Evolutionary conservation across 495 filamentous ascomycete genomes (phyloP).

Genomic region (Hyaloscypha bicolor): DNA sequence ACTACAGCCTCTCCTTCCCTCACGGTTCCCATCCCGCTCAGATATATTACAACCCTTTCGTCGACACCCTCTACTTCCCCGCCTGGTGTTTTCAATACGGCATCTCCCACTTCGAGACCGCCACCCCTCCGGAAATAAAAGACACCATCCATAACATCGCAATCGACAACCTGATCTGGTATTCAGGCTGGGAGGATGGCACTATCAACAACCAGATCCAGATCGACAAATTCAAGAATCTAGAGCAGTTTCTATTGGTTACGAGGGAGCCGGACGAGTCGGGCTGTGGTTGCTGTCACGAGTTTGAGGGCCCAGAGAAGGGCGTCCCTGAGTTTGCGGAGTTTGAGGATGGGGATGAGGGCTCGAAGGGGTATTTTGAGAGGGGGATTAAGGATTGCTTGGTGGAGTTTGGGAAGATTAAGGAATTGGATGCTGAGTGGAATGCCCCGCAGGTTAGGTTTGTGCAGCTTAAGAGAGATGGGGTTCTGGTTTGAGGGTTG

Average conservation of each 20-base stretch:
- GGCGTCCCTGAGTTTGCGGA: conserved; percentile 2
- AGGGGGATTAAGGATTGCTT: neutral
- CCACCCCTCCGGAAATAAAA: neutral
- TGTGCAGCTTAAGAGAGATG: neutral
- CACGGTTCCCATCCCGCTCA: conserved; percentile 3
- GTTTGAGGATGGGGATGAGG: neutral
- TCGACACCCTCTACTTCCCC: conserved; percentile 24
- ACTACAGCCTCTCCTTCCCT: conserved; percentile 17
- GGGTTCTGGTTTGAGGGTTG: neutral
- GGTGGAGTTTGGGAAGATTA: conserved; percentile 1
- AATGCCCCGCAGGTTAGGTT: neutral
- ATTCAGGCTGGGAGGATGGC: neutral
- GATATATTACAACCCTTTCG: conserved; percentile 14
- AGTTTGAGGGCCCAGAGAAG: conserved; percentile 1
- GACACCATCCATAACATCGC: conserved; percentile 5
- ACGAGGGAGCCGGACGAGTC: conserved; percentile 10
- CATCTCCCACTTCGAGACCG: conserved; percentile 3
- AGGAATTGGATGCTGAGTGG: conserved; percentile 7
- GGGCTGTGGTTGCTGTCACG: conserved; percentile 12
- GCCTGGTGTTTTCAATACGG: conserved; percentile 17
- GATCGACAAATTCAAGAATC: conserved; percentile 8
- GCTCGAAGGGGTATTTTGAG: neutral
- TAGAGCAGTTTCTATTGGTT: conserved; percentile 15
- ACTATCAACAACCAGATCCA: conserved; percentile 12
- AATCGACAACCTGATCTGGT: conserved; percentile 15